Conservation (phyloP, 805 yeast genomes). For the Myxozyma vanderwaltii region DNA sequence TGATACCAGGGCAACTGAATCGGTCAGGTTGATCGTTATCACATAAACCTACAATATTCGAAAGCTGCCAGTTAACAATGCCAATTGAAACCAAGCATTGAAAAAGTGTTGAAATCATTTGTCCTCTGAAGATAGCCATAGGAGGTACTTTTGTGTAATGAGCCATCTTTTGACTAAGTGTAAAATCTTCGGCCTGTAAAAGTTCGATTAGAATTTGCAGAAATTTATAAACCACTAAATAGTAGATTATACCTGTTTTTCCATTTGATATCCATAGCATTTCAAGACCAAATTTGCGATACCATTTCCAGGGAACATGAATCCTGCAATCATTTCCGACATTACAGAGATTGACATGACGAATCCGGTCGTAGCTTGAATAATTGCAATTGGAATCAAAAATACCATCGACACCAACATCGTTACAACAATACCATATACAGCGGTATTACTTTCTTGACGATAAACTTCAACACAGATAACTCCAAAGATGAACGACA, state of each 20-base stretch:
- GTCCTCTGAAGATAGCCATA: slow-evolving; percentile 58
- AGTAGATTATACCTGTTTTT: slow-evolving; percentile 33
- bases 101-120: slow-evolving; percentile 50
- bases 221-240: too few relatives aligned
- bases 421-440: slow-evolving; percentile 64
- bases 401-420: slow-evolving; percentile 55
- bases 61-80: slow-evolving; percentile 49
- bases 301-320: slow-evolving; percentile 62
- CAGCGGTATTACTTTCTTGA: slow-evolving; percentile 54
- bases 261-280: slow-evolving; percentile 59
- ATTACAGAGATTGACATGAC: slow-evolving; percentile 62
- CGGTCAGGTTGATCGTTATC: slow-evolving; percentile 46
- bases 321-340: slow-evolving; percentile 66
- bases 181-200: slow-evolving; percentile 55
- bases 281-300: slow-evolving; percentile 67
- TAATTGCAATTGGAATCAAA: slow-evolving; percentile 62
- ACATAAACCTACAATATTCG: slow-evolving; percentile 49
- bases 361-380: slow-evolving; percentile 64
- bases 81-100: slow-evolving; percentile 50
- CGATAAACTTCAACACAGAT: slow-evolving; percentile 47
- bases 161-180: slow-evolving; percentile 61
- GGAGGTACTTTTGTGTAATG: slow-evolving; percentile 70
- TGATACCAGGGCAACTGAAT: slow-evolving; percentile 53
- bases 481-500: slow-evolving; percentile 51
- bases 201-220: slow-evolving; percentile 39